Evolutionary conservation across 192 early-diverging fungal species (phyloP).

Genomic region (Podila minutissima): DNA sequence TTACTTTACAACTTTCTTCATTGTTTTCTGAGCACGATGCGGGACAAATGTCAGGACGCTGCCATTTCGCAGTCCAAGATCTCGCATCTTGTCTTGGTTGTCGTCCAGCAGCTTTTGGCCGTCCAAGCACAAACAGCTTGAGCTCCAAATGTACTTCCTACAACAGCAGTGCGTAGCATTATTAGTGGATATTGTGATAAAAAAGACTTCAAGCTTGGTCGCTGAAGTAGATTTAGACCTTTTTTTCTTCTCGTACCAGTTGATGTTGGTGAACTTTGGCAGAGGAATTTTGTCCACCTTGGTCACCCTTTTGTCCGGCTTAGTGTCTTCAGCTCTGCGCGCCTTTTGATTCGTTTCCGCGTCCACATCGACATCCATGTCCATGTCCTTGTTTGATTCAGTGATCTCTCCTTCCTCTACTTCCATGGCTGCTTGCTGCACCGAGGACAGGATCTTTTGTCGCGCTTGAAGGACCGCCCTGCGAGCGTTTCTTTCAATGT

Average conservation of each 20-base stretch:
- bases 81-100: not conserved
- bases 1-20: not conserved
- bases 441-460: not conserved
- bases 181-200: not conserved
- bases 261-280: not conserved
- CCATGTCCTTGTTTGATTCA: not conserved
- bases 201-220: not conserved
- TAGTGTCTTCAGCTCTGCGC: not conserved
- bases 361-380: not conserved
- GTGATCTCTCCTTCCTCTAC: not conserved
- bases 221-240: not conserved
- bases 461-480: not conserved
- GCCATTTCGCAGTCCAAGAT: not conserved
- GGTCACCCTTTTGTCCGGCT: not conserved
- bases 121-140: not conserved
- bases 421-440: not conserved
- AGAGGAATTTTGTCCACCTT: not conserved
- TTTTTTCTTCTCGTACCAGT: not conserved
- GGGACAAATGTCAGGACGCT: not conserved
- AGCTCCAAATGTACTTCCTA: slow-evolving; percentile 1
- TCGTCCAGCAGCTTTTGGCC: not conserved
- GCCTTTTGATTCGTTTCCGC: not conserved
- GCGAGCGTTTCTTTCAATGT: not conserved
- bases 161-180: not conserved
- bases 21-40: not conserved